Evolutionary conservation across 108 stramenopile genomes (phyloP), one percentile per base, ranked within the genome.

Genomic region (Parietichytrium sp.): DNA sequence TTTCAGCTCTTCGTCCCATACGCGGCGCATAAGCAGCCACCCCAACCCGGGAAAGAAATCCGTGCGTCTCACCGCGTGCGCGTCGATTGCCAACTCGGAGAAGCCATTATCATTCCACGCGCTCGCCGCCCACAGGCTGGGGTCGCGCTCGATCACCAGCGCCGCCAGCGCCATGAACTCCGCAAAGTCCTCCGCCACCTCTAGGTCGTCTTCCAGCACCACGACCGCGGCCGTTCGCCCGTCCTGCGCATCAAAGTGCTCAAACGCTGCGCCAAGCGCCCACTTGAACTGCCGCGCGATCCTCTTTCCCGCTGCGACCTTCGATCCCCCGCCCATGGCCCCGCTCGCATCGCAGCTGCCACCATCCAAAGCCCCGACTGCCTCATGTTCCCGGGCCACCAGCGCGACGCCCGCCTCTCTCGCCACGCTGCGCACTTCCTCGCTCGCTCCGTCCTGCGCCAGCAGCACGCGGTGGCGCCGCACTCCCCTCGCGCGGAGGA

Each of bases 81-180:
- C 15, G 78, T 49, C 48, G 23, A 16, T 10, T 10, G 49, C 8
- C 25, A 27, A 27, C 26, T 29, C 48, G 8, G 25, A 48, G 49
- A 29, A 49, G 7, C 78, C 78, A 20, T 79, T 79, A 48, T 79
- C 78, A n/a, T 79, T 79, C 78, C 78, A 79, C 4, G 78, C 78
- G 49, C 78, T 79, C 48, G 78, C 78, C 7, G 25, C 29, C 78
- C 78, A 79, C 47, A 79, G 48, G 20, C 16, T 18, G 29, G 10
- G 15, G 26, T 79, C 78, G 3, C 8, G 29, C 3, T 20, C 78
- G 16, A 79, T 25, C 10, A 79, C 16, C 10, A 29, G 26, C 20
- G 78, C 48, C 47, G 3, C 78, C 6, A 12, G 13, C 10, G 48
- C 25, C 0, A 79, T 16, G 15, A 79, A 49, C 2, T 79, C 78